Conservation (phyloP, 768 basidiomycete genomes). For the Lepiota subincarnata region DNA sequence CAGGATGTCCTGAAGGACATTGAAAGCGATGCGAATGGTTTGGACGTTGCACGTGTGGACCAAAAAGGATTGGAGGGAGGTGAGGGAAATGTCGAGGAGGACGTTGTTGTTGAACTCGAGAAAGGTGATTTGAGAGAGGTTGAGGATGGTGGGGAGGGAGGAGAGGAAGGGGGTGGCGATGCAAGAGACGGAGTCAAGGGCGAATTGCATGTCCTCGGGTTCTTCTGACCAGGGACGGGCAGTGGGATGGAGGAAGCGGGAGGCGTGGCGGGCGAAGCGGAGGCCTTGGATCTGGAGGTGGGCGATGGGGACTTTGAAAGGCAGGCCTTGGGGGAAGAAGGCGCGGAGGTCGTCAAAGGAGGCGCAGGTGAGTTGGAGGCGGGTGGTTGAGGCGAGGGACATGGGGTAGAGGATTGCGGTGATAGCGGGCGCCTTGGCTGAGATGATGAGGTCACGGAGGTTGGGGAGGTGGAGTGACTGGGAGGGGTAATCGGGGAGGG, state of each 20-base stretch:
- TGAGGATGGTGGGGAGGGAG: conserved; percentile 13
- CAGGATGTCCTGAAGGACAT: conserved; percentile 25
- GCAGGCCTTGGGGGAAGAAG: conserved; percentile 25
- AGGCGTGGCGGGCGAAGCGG: conserved; percentile 23
- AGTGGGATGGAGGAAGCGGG: conserved; percentile 17
- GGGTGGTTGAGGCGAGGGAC: conserved; percentile 19
- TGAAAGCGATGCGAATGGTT: conserved; percentile 25
- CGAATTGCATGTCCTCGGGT: conserved; percentile 14
- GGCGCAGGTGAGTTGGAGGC: conserved; percentile 26
- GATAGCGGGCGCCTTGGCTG: conserved; percentile 22
- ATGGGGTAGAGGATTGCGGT: conserved; percentile 23
- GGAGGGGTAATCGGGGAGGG: not conserved
- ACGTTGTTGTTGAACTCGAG: conserved; percentile 29
- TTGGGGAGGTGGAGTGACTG: conserved; percentile 18
- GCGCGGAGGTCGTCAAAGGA: conserved; percentile 21
- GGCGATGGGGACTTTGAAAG: conserved; percentile 11
- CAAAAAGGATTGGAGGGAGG: conserved; percentile 19
- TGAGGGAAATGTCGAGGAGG: conserved; percentile 21
- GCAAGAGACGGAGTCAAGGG: conserved; percentile 22
- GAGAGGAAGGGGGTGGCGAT: conserved; percentile 8
- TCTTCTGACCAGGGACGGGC: conserved; percentile 21
- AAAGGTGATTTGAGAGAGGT: conserved; percentile 22
- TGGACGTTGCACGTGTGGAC: conserved; percentile 18
- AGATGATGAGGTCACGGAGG: conserved; percentile 28
- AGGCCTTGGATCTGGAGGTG: conserved; percentile 6